Base-by-base conservation (phyloP, 108 stramenopile genomes). In the Fragilariopsis cylindrus region DNA sequence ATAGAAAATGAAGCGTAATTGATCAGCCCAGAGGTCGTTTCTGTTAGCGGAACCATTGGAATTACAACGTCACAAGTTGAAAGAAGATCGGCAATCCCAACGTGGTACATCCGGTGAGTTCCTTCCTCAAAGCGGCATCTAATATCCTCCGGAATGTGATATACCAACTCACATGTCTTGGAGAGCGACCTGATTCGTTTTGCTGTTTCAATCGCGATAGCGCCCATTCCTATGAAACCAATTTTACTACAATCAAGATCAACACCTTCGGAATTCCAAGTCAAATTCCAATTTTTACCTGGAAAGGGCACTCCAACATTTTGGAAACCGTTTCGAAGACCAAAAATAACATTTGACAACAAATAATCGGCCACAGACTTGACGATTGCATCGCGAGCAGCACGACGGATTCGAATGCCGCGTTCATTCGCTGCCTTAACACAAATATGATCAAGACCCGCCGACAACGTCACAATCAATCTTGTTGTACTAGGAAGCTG, bases 381-480 rank as follows among this genome's bases (percentile, higher is more conserved):
- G 12, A 81, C 81, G 57, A 88, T 85, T 57, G 82, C 76, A 7
- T 82, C 77, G 21, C 84, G 82, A 63, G 76, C 87, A 30, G 87
- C 77, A 30, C 77, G 80, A 45, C 77, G 73, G 44, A 88, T 82
- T n/a, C 56, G 55, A 70, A 88, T 85, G 11, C 84, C 84, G 11
- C 62, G 64, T n/a, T 71, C 80, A 11, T 77, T 57, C 12, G 75
- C 76, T n/a, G 87, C 84, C 21, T 78, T 56, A 16, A 83, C 57
- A 57, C 83, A 84, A 70, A 88, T 88, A 64, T 88, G 87, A 73
- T 88, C 87, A 11, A 85, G 63, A 45, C 87, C 87, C 3, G 87
- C 84, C 50, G 82, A 83, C 77, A 88, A 60, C 18, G 87, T 85
- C 9, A 88, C 76, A 15, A 88, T 63, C 62, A 88, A 57, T 41